Percentiles rank a stretch among this genome's conserved stretches.
These are phyloP conservation scores for Ogataea henricii DNA, from an alignment of 805 yeast genomes.

Conservation along the genomic window DNA sequence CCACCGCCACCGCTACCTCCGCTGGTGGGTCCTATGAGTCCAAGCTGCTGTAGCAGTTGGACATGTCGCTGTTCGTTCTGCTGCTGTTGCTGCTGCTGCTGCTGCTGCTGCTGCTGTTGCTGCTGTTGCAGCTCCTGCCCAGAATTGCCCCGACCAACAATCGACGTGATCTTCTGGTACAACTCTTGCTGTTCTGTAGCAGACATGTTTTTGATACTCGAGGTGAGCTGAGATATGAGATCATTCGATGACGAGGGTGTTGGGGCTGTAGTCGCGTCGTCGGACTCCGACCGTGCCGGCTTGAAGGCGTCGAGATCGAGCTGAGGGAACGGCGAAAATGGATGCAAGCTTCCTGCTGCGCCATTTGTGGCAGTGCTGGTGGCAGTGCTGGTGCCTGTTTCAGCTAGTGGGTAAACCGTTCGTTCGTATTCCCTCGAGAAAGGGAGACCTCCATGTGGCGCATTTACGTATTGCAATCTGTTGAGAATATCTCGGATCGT, in stretches of 20 bases:
- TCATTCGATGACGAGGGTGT: slow-evolving; percentile 24
- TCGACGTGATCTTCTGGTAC: slow-evolving; percentile 19
- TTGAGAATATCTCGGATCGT: slow-evolving; percentile 60
- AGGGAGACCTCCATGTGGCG: slow-evolving; percentile 60
- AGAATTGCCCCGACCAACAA: slow-evolving; percentile 10
- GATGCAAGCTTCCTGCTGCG: neutral
- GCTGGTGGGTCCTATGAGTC: slow-evolving; percentile 7
- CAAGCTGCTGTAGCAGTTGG: slow-evolving; percentile 14
- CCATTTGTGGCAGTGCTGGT: slow-evolving; percentile 1
- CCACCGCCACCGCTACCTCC: neutral
- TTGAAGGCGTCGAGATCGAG: slow-evolving; percentile 12
- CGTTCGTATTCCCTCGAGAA: slow-evolving; percentile 25
- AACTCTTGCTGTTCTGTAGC: slow-evolving; percentile 28
- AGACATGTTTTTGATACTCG: slow-evolving; percentile 27
- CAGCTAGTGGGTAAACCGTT: neutral
- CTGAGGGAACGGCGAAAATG: slow-evolving; percentile 12
- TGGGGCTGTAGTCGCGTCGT: neutral
- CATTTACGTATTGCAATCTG: slow-evolving; percentile 57
- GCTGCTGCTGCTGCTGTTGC: slow-evolving; percentile 1
- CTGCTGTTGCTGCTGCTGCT: slow-evolving; percentile 9
- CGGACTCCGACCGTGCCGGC: slow-evolving; percentile 1
- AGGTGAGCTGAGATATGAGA: slow-evolving; percentile 26
- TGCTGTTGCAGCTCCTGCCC: neutral
- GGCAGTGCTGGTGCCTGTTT: neutral
- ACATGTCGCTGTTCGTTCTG: slow-evolving; percentile 10